phyloP scores from a whole-genome alignment of 495 filamentous ascomycete species.

The Hypomontagnella submonticulosa region DNA sequence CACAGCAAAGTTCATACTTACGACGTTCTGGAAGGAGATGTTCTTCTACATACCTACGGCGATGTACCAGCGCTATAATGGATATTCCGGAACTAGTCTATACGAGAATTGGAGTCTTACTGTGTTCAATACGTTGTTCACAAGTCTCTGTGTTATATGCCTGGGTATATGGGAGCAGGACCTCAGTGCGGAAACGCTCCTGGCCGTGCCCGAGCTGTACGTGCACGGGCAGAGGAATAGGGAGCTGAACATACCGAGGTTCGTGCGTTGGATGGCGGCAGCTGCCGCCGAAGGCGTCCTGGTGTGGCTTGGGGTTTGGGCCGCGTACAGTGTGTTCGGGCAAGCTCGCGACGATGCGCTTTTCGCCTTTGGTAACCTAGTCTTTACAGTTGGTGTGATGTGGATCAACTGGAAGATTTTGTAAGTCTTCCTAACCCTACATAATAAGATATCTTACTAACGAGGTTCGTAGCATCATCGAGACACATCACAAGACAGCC shows the following conservation, averaged over 20 bases:
- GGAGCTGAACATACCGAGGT: slow-evolving; percentile 80
- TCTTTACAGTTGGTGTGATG: slow-evolving; percentile 75
- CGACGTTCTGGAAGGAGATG: slow-evolving; percentile 86
- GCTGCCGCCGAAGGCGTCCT: slow-evolving; percentile 78
- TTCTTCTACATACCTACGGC: slow-evolving; percentile 90
- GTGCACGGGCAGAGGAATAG: slow-evolving; percentile 77
- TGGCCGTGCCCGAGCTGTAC: slow-evolving; percentile 91
- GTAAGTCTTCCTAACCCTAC: slow-evolving; percentile 50
- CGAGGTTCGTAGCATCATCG: slow-evolving; percentile 62
- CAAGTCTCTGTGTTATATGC: slow-evolving; percentile 86
- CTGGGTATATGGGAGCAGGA: slow-evolving; percentile 90
- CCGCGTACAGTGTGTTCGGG: slow-evolving; percentile 66
- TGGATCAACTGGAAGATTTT: slow-evolving; percentile 82
- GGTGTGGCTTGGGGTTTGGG: slow-evolving; percentile 78
- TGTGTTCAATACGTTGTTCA: slow-evolving; percentile 94
- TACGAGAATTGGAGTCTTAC: slow-evolving; percentile 87
- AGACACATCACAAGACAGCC: slow-evolving; percentile 82
- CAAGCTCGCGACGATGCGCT: slow-evolving; percentile 63
- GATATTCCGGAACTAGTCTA: slow-evolving; percentile 88
- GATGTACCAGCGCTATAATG: slow-evolving; percentile 83
- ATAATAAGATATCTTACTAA: not conserved
- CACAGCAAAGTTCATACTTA: slow-evolving; percentile 88
- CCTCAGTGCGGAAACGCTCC: slow-evolving; percentile 78
- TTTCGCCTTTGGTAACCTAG: slow-evolving; percentile 79
- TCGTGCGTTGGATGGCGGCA: slow-evolving; percentile 82